Base-by-base conservation (phyloP, 306 rosid genomes). In the Sphenostylis stenocarpa region DNA sequence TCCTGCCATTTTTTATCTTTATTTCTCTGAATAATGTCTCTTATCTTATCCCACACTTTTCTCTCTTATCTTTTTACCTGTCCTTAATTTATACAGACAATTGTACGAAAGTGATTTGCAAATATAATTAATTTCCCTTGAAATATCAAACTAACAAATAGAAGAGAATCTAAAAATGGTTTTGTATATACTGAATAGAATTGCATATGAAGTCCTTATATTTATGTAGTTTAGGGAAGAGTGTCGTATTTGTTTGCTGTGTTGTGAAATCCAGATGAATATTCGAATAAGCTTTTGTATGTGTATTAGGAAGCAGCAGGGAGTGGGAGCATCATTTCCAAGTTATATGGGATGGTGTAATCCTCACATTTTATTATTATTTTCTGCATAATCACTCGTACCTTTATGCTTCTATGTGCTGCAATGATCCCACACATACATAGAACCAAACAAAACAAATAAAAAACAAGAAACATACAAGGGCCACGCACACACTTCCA, bases 261-360 rank as follows among this genome's bases (percentile, higher is more conserved):
- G 43, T 73, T 28, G 29, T 28, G 66, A 64, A 85, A 85, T 74
- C 73, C 15, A 60, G 6, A 58, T 67, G 83, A 24, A 69, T 72
- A 81, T 73, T 61, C 85, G 72, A 73, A 69, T 48, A 73, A 83
- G 80, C 87, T 84, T 88, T 85, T 88, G 91, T 82, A 62, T 43
- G 82, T 83, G 79, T 47, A 80, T 66, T 73, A 79, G 88, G 89
- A 80, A 86, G 90, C 91, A 91, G 64, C 60, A 26, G 60, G 80
- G 72, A 60, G 85, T 82, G 90, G 77, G 80, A 39, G 85, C 91
- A 82, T 88, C 87, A 85, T 85, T 85, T 84, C 88, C 87, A 82
- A 91, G 88, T 75, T 81, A 58, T 29, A 72, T 82, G 86, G 86
- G 91, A 82, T 78, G 70, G 73, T 64, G 85, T 55, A 83, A 74